phyloP scores from a whole-genome alignment of 257 asterid genomes.

The Petunia axillaris region DNA sequence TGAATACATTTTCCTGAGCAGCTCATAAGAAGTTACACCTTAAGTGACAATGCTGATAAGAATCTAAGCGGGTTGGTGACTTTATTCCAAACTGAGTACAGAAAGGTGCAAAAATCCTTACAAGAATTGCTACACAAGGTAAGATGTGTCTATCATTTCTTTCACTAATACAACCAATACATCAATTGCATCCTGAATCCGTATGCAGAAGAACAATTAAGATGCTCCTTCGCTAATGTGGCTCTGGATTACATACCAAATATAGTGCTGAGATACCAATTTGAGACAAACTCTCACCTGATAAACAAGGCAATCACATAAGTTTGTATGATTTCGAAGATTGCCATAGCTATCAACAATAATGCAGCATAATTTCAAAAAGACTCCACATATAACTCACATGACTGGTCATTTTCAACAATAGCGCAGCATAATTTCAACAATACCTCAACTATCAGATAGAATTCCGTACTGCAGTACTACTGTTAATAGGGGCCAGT shows the following conservation, averaged over 20 bases:
- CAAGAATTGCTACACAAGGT: not conserved
- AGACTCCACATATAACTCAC: not conserved
- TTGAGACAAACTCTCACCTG: not conserved
- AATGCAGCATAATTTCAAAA: not conserved
- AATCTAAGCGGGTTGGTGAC: not conserved
- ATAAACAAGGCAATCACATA: not conserved
- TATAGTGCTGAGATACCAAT: not conserved
- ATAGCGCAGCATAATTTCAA: not conserved
- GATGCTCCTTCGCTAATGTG: not conserved
- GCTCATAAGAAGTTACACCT: not conserved
- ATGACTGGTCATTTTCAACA: not conserved
- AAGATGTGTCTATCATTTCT: not conserved
- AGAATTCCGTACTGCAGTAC: too few species aligned
- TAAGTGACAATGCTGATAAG: not conserved
- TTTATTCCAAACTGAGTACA: not conserved
- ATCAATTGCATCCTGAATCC: not conserved
- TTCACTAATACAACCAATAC: not conserved
- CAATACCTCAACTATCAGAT: not conserved
- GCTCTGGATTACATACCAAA: not conserved
- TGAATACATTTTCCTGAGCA: not conserved
- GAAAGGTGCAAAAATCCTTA: not conserved
- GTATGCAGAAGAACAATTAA: not conserved
- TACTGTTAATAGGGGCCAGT: too few species aligned
- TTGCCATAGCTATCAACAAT: not conserved
- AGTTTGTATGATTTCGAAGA: not conserved